Conservation (phyloP, 768 basidiomycete species). For the Agrocybe praecox region DNA sequence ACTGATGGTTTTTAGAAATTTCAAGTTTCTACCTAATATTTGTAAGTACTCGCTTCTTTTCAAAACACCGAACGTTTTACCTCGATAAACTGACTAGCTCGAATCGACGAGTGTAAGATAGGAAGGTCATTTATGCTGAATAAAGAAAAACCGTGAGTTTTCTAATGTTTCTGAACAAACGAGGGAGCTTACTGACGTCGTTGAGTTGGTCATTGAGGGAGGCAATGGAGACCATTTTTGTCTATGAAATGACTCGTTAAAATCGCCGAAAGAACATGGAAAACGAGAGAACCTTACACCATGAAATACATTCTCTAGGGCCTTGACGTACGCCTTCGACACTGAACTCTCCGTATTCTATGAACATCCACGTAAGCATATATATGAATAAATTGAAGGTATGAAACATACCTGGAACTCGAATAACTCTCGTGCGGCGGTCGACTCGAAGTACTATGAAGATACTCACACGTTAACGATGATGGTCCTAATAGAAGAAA, state of each 20-base stretch:
- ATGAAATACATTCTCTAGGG: slow-evolving; percentile 74
- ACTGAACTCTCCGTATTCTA: slow-evolving; percentile 80
- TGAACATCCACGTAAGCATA: background rate
- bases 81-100: too few species aligned
- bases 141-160: too few species aligned
- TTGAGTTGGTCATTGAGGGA: slow-evolving; percentile 94
- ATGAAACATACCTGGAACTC: slow-evolving; percentile 79
- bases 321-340: slow-evolving; percentile 79
- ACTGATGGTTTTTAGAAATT: too few species aligned
- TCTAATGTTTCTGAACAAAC: too few species aligned
- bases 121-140: too few species aligned
- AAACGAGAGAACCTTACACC: slow-evolving; percentile 50
- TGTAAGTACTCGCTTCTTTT: too few species aligned
- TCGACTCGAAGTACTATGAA: slow-evolving; percentile 80
- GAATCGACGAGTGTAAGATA: too few species aligned
- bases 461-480: too few species aligned
- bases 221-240: slow-evolving; percentile 86
- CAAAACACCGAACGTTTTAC: too few species aligned
- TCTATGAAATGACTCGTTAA: slow-evolving; percentile 37
- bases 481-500: too few species aligned
- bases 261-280: background rate
- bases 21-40: too few species aligned
- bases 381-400: slow-evolving; percentile 3
- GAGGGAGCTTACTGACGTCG: too few species aligned
- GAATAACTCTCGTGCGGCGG: slow-evolving; percentile 89